These are phyloP conservation scores for Colletotrichum chrysophilum DNA, from an alignment of 2,329 filamentous ascomycete species.

Conservation along the genomic window DNA sequence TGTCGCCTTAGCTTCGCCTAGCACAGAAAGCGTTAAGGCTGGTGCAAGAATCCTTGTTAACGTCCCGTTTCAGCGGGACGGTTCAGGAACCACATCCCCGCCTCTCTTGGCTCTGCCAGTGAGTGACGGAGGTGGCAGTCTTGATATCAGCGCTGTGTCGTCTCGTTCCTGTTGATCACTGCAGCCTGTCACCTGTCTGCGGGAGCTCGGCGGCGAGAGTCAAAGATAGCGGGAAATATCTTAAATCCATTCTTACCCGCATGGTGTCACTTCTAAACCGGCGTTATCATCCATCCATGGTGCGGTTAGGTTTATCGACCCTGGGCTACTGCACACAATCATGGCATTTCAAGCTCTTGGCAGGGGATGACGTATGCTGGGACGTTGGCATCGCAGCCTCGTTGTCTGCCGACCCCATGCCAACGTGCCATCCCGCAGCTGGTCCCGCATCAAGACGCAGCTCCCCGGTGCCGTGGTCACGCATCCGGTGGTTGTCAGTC, in stretches of 20 bases:
- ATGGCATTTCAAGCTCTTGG: not conserved
- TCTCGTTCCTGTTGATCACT: not conserved
- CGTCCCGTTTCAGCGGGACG: constrained; percentile 18
- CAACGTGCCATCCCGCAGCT: not conserved
- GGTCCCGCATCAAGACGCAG: not conserved
- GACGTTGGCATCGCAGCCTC: not conserved
- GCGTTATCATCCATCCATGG: not conserved
- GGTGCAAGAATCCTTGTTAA: constrained; percentile 3
- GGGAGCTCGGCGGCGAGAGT: not conserved
- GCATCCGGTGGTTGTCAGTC: not conserved
- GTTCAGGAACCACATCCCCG: constrained; percentile 13
- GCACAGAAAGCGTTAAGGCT: not conserved
- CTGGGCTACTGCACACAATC: not conserved
- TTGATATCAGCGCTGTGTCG: not conserved
- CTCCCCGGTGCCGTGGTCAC: not conserved
- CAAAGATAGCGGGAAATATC: not conserved
- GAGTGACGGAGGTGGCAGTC: constrained; percentile 1
- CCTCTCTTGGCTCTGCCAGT: not conserved
- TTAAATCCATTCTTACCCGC: not conserved
- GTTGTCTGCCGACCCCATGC: not conserved
- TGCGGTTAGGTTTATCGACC: not conserved
- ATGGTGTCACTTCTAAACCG: not conserved
- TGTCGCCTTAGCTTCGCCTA: not conserved
- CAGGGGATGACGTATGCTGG: not conserved
- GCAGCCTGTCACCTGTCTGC: not conserved